Percentiles rank a stretch among this genome's conserved stretches.
phyloP scores from a whole-genome alignment of 164 flowering plant species.

The Sedum album region DNA sequence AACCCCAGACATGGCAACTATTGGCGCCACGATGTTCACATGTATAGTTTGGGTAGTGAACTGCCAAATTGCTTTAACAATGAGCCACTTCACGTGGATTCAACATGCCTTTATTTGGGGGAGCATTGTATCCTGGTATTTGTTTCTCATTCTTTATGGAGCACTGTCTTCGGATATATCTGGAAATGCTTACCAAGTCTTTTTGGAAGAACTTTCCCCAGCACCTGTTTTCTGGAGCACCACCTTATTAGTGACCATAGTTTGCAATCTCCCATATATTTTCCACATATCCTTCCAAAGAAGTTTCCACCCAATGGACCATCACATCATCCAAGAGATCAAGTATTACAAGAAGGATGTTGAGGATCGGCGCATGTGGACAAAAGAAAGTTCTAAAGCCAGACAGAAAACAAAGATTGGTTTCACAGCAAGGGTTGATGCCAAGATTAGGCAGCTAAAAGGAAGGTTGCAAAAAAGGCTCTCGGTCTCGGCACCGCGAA shows the following conservation, averaged over 20 bases:
- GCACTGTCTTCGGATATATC: constrained; percentile 32
- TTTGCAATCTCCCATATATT: constrained; percentile 42
- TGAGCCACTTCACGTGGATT: constrained; percentile 61
- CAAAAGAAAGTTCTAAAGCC: constrained; percentile 37
- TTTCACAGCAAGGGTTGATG: constrained; percentile 52
- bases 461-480: constrained; percentile 21
- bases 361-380: constrained; percentile 40
- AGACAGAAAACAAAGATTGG: constrained; percentile 39
- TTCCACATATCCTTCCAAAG: constrained; percentile 31
- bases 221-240: constrained; percentile 40
- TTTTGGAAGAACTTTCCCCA: constrained; percentile 38
- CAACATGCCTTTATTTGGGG: constrained; percentile 65
- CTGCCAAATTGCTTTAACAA: constrained; percentile 50
- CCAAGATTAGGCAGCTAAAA: constrained; percentile 31
- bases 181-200: constrained; percentile 17
- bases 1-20: constrained; percentile 27
- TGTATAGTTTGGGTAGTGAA: constrained; percentile 57
- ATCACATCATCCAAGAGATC: constrained; percentile 58
- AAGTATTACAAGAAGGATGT: constrained; percentile 37
- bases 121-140: constrained; percentile 45
- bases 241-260: constrained; percentile 30
- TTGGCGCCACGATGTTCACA: constrained; percentile 43
- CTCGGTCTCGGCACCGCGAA: not conserved
- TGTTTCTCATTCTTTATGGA: constrained; percentile 35
- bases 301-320: constrained; percentile 45